Evolutionary conservation across 2,329 filamentous ascomycete species (phyloP).

Genomic region (Sclerotiophoma versabilis): DNA sequence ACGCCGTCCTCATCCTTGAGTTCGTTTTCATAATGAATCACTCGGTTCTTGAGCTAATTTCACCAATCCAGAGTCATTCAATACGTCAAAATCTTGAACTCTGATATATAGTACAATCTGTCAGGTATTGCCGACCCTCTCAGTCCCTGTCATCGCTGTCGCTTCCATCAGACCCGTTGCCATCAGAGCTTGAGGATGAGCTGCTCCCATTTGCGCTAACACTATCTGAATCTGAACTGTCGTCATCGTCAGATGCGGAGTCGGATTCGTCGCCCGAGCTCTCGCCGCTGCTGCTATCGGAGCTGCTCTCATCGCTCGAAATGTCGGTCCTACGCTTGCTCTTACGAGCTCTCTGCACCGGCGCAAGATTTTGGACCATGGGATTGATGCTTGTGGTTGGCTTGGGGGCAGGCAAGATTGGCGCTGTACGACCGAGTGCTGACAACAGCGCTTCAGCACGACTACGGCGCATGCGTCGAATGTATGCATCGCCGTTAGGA

Average conservation of each 20-base stretch:
- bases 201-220: conserved; percentile 3
- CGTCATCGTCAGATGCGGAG: conserved; percentile 26
- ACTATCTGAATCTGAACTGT: conserved; percentile 12
- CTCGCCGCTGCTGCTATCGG: conserved; percentile 38
- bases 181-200: conserved; percentile 10
- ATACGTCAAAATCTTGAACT: background rate
- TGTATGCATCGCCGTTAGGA: conserved; percentile 37
- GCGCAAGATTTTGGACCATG: conserved; percentile 22
- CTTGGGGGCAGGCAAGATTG: conserved; percentile 27
- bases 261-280: conserved; percentile 31
- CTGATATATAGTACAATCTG: background rate
- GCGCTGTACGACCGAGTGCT: conserved; percentile 37
- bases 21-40: no score
- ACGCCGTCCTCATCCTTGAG: no score
- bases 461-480: conserved; percentile 44
- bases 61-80: no score
- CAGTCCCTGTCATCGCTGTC: conserved; percentile 20
- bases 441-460: conserved; percentile 43
- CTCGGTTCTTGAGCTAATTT: background rate
- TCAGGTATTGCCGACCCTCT: background rate
- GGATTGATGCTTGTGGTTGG: conserved; percentile 24
- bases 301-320: conserved; percentile 45
- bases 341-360: conserved; percentile 27
- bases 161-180: conserved; percentile 6
- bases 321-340: conserved; percentile 40